Base-by-base conservation (phyloP, 2,329 filamentous ascomycete genomes). In the Pseudogymnoascus sp. region DNA sequence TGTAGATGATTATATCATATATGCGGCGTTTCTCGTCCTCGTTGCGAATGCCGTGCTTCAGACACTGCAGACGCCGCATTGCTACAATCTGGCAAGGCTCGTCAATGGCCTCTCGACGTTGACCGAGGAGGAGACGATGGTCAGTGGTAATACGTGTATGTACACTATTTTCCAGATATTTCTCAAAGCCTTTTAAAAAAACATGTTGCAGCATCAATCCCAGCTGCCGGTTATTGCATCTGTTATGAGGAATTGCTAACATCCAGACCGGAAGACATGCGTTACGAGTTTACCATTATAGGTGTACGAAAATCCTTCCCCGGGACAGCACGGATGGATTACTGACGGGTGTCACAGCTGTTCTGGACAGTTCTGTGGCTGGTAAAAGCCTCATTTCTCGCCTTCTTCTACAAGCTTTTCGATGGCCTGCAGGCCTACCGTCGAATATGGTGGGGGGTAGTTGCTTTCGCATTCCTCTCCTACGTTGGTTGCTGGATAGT, bases 291-390 rank as follows among this genome's bases (percentile, higher is more conserved):
- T 8, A 49, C 42, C 5, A 49, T 49, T 49, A 49, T 49, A 28
- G 42, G 42, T 16, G 42, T 49, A 49, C 12, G 23, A 9, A n/a
- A n/a, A 9, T 16, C 42, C 42, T 28, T 5, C 14, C 7, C 12
- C 6, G 11, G 5, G 42, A 3, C 7, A 9, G 23, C 42, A 28
- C 14, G 14, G 12, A 28, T 28, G 3, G 42, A n/a, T 22, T 16
- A 28, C 42, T 49, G 42, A 49, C 23, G 5, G 19, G 5, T 5
- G 7, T n/a, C 23, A 28, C 7, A 55, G 45, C 28, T 55, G 28
- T 62, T 62, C 22, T 62, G 42, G 60, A 62, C 39, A n/a, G 35
- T 49, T 28, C 22, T 62, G 33, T 62, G 60, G 60, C 33, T 49
- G n/a, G 60, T 59, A 8, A 62, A 62, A 36, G 60, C 60, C 14